These are phyloP conservation scores for Coniochaeta hoffmannii DNA, from an alignment of 2,329 filamentous ascomycete species.

Conservation along the genomic window DNA sequence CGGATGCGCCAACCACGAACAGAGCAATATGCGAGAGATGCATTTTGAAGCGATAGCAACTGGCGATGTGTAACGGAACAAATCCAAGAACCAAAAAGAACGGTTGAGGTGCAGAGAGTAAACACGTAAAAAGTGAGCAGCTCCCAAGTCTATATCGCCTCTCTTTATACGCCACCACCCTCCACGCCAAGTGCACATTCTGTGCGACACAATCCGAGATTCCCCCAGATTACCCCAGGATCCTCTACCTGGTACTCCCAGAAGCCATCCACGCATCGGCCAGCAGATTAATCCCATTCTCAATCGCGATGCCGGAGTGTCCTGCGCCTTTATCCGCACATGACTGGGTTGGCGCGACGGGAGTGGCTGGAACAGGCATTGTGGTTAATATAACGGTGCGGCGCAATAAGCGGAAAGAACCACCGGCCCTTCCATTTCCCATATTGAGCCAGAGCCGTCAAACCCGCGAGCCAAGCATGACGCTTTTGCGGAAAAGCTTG, in stretches of 20 bases:
- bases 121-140: neutral
- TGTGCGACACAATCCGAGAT: neutral
- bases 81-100: neutral
- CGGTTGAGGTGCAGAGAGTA: neutral
- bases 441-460: neutral
- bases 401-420: constrained; percentile 1
- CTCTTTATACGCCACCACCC: neutral
- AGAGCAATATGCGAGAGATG: neutral
- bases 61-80: no score
- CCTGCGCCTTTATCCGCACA: neutral
- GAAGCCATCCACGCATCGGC: neutral
- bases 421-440: constrained; percentile 2
- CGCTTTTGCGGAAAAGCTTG: neutral
- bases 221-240: constrained; percentile 1
- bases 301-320: neutral
- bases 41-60: neutral
- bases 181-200: neutral
- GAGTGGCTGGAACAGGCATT: neutral
- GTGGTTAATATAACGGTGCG: neutral
- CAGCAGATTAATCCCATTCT: neutral
- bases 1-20: neutral
- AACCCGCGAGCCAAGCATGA: neutral
- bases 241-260: neutral
- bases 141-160: neutral
- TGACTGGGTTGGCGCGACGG: neutral